Percentiles rank a stretch among this genome's conserved stretches.
Conservation (phyloP, 352 stramenopile genomes). For the Phytopythium ostracodes region DNA sequence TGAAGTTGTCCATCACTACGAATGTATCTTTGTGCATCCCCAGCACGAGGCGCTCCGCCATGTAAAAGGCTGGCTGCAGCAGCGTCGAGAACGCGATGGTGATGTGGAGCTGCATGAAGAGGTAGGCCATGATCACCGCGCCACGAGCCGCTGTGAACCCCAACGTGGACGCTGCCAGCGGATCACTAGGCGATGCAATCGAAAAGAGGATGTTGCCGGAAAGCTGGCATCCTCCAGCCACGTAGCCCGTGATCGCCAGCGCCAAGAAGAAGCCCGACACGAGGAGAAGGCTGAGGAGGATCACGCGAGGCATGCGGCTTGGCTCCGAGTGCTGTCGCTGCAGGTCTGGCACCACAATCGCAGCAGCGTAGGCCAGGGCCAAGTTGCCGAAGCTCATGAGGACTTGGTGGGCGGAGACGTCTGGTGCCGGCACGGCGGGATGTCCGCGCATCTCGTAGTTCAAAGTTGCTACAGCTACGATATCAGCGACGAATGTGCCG, state of each 20-base stretch:
- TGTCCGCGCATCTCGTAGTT: conserved; percentile 33
- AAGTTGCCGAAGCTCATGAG: conserved; percentile 43
- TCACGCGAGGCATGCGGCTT: conserved; percentile 40
- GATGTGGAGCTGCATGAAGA: conserved; percentile 52
- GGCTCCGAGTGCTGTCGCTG: conserved; percentile 41
- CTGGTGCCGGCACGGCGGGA: conserved; percentile 23
- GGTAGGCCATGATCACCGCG: conserved; percentile 32
- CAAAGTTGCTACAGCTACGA: conserved; percentile 30
- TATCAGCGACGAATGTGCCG: conserved; percentile 39
- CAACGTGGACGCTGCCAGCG: conserved; percentile 19
- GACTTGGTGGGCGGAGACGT: conserved; percentile 37
- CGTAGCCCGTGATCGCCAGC: conserved; percentile 30
- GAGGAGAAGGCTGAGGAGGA: conserved; percentile 31
- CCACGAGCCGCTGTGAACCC: conserved; percentile 34
- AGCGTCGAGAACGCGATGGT: conserved; percentile 46
- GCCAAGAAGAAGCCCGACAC: conserved; percentile 40
- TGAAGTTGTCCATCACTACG: not conserved
- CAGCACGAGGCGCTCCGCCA: conserved; percentile 34
- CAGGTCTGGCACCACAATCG: conserved; percentile 38
- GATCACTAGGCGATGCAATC: conserved; percentile 21
- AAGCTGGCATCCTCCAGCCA: conserved; percentile 36
- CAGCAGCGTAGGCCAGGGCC: conserved; percentile 40
- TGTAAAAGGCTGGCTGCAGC: conserved; percentile 44
- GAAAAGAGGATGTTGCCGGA: conserved; percentile 50
- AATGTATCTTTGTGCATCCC: conserved; percentile 30